These are phyloP conservation scores for Remersonia thermophila DNA, from an alignment of 2,329 filamentous ascomycete genomes.

Conservation along the genomic window DNA sequence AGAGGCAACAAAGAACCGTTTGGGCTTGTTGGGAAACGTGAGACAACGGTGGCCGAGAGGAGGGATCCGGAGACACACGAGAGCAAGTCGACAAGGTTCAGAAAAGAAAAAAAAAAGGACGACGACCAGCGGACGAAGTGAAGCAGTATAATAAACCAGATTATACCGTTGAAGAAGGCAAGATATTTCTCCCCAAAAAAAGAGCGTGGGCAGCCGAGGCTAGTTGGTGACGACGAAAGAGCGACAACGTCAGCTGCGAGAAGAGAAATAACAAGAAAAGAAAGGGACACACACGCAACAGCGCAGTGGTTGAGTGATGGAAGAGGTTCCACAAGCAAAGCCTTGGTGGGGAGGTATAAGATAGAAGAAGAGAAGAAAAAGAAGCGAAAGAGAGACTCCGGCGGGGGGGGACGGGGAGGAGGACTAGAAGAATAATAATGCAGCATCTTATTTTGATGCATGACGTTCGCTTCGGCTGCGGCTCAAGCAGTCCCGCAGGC, in stretches of 20 bases:
- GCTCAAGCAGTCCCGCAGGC: slow-evolving; percentile 22
- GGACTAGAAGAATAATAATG: slow-evolving; percentile 26
- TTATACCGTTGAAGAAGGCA: slow-evolving; percentile 23
- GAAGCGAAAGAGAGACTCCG: slow-evolving; percentile 14
- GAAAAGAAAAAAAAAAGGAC: slow-evolving; percentile 9
- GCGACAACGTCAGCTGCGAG: slow-evolving; percentile 29
- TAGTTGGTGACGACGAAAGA: slow-evolving; percentile 34
- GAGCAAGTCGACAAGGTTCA: slow-evolving; percentile 7
- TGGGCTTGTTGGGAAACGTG: not conserved
- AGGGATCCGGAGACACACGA: slow-evolving; percentile 6
- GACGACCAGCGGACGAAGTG: slow-evolving; percentile 15
- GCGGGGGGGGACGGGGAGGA: slow-evolving; percentile 22
- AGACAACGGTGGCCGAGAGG: not conserved
- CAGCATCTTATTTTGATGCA: slow-evolving; percentile 20
- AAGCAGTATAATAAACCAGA: slow-evolving; percentile 23
- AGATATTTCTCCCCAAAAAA: slow-evolving; percentile 28
- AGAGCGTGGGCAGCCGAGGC: slow-evolving; percentile 45
- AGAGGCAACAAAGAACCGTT: not conserved
- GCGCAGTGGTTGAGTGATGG: slow-evolving; percentile 16
- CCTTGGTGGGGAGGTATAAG: slow-evolving; percentile 16
- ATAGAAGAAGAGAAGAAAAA: slow-evolving; percentile 19
- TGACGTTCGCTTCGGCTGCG: slow-evolving; percentile 21
- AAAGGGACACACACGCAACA: slow-evolving; percentile 23
- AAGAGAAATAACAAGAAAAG: slow-evolving; percentile 25
- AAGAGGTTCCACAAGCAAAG: slow-evolving; percentile 16